A percentile compares a stretch with the other conserved stretches of the same genome.
Conservation (phyloP, 2,329 filamentous ascomycete species). For the Cephalotrichum gorgonifer region DNA sequence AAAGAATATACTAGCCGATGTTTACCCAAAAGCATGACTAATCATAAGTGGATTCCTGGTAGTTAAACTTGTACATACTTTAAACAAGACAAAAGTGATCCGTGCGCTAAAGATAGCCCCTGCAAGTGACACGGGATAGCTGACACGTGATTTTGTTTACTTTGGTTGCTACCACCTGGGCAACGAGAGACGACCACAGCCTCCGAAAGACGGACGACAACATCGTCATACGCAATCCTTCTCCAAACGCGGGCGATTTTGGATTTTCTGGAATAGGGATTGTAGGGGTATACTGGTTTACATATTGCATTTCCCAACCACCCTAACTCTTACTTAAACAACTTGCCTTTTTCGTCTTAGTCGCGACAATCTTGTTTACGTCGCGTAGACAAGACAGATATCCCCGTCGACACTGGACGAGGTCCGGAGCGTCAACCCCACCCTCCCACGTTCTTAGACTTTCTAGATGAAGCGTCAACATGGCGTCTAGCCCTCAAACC, state of each 20-base stretch:
- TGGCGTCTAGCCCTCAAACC: conserved; percentile 28
- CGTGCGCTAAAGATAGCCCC: background rate
- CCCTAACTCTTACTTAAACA: background rate
- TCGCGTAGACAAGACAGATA: conserved; percentile 24
- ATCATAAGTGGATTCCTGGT: background rate
- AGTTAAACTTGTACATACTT: background rate
- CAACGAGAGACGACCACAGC: background rate
- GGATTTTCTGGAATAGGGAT: background rate
- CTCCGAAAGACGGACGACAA: background rate
- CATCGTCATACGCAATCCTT: background rate
- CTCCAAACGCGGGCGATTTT: background rate
- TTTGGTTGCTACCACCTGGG: conserved; percentile 1
- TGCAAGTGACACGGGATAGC: background rate
- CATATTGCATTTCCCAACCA: background rate
- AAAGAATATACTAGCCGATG: background rate
- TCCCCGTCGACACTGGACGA: background rate
- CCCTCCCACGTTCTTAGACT: background rate
- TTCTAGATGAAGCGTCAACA: conserved; percentile 16
- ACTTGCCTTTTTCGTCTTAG: background rate
- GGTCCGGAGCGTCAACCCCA: background rate
- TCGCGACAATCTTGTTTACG: background rate
- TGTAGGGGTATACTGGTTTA: background rate
- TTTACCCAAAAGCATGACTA: background rate
- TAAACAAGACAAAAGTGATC: background rate
- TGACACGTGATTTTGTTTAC: conserved; percentile 5